A percentile compares a stretch with the other conserved stretches of the same genome.
phyloP scores from a whole-genome alignment of 164 flowering plant species.

The Saururus chinensis region DNA sequence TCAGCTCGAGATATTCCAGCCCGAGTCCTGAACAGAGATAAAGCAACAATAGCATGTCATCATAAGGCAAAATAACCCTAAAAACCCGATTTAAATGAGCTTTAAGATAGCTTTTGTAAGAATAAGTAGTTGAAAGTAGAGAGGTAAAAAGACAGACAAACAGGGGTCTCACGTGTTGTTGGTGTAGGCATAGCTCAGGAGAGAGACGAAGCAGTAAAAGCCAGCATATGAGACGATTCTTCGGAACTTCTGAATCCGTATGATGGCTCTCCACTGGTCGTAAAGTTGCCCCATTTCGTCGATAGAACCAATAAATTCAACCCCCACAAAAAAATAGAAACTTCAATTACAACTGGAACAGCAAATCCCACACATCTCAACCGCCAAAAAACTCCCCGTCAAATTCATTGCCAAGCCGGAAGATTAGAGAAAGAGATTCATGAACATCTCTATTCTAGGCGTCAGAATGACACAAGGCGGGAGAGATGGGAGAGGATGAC shows the following conservation, averaged over 20 bases:
- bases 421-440: no score
- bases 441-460: no score
- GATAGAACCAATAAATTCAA: neutral
- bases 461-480: no score
- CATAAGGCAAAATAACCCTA: neutral
- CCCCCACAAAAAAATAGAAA: no score
- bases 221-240: conserved; percentile 54
- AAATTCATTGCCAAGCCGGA: no score
- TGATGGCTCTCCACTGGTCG: conserved; percentile 36
- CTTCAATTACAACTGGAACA: neutral
- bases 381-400: no score
- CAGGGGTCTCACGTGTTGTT: conserved; percentile 59
- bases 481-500: no score
- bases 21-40: conserved; percentile 56
- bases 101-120: no score
- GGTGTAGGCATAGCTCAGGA: conserved; percentile 48
- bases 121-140: neutral
- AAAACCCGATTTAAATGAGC: neutral
- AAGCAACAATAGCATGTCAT: no score
- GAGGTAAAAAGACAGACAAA: neutral
- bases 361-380: no score
- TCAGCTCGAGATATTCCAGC: conserved; percentile 82
- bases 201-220: conserved; percentile 51
- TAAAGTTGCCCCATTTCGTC: conserved; percentile 11
- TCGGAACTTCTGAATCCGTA: conserved; percentile 71